Base-by-base conservation (phyloP, 768 basidiomycete genomes). In the Mycena capillaripes region DNA sequence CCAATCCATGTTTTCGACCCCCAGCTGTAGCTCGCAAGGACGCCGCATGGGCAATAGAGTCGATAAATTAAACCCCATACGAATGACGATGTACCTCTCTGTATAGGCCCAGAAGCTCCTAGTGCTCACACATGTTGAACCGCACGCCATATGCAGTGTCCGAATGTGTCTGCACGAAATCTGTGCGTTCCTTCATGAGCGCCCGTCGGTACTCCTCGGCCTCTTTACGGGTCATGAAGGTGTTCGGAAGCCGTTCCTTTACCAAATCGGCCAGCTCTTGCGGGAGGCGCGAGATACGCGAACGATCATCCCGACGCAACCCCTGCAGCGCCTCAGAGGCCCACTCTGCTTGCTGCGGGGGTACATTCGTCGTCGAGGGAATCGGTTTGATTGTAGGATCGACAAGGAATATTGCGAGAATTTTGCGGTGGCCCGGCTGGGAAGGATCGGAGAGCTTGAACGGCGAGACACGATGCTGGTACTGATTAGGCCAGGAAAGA, bases 11-110 rank as follows among this genome's bases (percentile, higher is more conserved):
- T n/a, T n/a, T n/a, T n/a, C n/a, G n/a, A n/a, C n/a, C n/a, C n/a
- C n/a, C n/a, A 53, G 80, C 90, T 3, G 89, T 97, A 3, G 96
- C 95, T 30, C 85, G 89, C 69, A 89, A 86, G 67, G 95, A 93
- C 14, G 86, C 88, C 0, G 95, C 93, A 0, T 97, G 96, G 96
- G n/a, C n/a, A n/a, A n/a, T n/a, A n/a, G n/a, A n/a, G n/a, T n/a
- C n/a, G n/a, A n/a, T n/a, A n/a, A n/a, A n/a, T n/a, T n/a, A n/a
- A n/a, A n/a, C n/a, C n/a, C n/a, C n/a, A n/a, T n/a, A n/a, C n/a
- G n/a, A n/a, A n/a, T n/a, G n/a, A n/a, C n/a, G n/a, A n/a, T n/a
- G n/a, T n/a, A n/a, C n/a, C n/a, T n/a, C n/a, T n/a, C n/a, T n/a
- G n/a, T n/a, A n/a, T n/a, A n/a, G n/a, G n/a, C n/a, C n/a, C n/a